Conservation (phyloP, 1,284 basidiomycete species). For the Apiotrichum siamense region DNA sequence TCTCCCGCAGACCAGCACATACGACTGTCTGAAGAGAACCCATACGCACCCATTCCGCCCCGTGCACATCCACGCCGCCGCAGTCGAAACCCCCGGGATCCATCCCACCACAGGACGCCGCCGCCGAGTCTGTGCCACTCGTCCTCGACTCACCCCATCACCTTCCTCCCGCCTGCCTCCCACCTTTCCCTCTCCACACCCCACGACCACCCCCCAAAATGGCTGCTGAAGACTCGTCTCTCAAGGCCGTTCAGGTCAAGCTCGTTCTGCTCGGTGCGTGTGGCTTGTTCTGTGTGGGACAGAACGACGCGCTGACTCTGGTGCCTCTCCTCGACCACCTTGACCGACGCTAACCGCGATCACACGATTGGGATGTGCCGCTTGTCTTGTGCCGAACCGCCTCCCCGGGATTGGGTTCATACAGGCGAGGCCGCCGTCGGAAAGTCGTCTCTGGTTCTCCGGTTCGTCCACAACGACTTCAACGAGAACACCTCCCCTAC, state of each 20-base stretch:
- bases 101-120: too few relatives aligned
- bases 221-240: conserved; percentile 47
- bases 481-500: conserved; percentile 61
- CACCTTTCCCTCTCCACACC: neutral
- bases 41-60: too few relatives aligned
- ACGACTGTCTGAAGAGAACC: too few relatives aligned
- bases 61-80: too few relatives aligned
- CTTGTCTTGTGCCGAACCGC: too few relatives aligned
- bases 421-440: conserved; percentile 96
- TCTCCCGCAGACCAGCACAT: too few relatives aligned
- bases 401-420: too few relatives aligned
- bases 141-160: too few relatives aligned
- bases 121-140: too few relatives aligned
- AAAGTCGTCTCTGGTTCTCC: conserved; percentile 97
- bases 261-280: conserved; percentile 72
- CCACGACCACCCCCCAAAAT: conserved; percentile 13
- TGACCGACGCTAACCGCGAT: too few relatives aligned
- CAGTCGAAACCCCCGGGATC: too few relatives aligned
- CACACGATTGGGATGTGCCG: too few relatives aligned
- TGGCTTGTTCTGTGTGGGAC: neutral
- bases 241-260: conserved; percentile 86
- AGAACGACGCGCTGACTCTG: conserved; percentile 1
- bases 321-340: neutral
- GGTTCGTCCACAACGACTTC: conserved; percentile 65
- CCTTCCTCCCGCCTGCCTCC: neutral